Base-by-base conservation (phyloP, 768 basidiomycete species). In the Amanita pallidorosea region DNA sequence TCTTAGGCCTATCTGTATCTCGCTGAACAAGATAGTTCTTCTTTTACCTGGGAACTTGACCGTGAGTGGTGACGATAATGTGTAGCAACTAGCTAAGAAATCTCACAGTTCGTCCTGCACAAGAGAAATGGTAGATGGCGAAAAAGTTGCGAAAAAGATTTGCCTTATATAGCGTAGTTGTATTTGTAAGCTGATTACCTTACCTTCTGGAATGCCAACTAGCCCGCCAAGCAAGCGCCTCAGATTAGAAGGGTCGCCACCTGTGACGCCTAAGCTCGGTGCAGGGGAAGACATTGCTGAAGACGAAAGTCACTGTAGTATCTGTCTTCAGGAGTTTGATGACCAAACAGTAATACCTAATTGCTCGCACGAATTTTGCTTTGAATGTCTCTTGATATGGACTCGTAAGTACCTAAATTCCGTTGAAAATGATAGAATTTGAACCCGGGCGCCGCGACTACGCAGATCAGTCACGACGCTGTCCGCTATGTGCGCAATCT, bases 311-410 rank as follows among this genome's bases (percentile, higher is more conserved):
- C 71, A 81, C 57, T 97, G 93, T 61, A 81, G 85, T 53, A 95
- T 97, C 31, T 97, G 93, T 59, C 70, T 97, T 20, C 88, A 94
- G 58, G 54, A 68, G 9, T 70, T 93, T 47, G 69, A 74, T 12
- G 90, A 96, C 67, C 71, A 86, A 41, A 86, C 92, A 0, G 75
- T 94, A 35, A 71, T 95, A 22, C 88, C 91, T 1, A 74, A 71
- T 7, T 96, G 93, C 64, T 86, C 88, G 2, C 93, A 97, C 70
- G 86, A 88, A 60, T 94, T 94, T 60, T 97, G 93, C 60, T 95
- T 95, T 56, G 87, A 89, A 51, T 97, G 93, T 63, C 73, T 96
- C 20, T 69, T 85, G 43, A 67, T 92, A 1, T 95, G 92, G 93
- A 77, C 86, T 48, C 83, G 88, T 88, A 53, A 56, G 76, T 67